Percentiles rank a stretch among this genome's conserved stretches.
These are phyloP conservation scores for Lojkania enalia DNA, from an alignment of 2,329 filamentous ascomycete genomes.

Conservation along the genomic window DNA sequence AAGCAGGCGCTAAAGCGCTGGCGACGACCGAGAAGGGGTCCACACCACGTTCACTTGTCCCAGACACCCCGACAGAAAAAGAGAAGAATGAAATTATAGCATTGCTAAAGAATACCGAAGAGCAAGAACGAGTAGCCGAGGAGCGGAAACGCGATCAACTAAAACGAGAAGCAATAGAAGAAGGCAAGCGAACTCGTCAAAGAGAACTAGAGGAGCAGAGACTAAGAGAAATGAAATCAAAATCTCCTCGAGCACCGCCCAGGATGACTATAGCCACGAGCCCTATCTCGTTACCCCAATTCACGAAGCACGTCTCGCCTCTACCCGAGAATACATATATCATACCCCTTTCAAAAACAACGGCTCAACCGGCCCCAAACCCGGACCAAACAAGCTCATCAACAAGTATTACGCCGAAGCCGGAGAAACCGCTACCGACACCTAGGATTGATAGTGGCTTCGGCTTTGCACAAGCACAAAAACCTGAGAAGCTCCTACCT, in stretches of 20 bases:
- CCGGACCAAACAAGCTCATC: slow-evolving; percentile 3
- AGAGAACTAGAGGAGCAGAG: neutral
- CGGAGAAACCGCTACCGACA: slow-evolving; percentile 4
- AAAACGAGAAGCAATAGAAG: slow-evolving; percentile 9
- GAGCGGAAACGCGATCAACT: slow-evolving; percentile 9
- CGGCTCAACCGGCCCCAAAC: neutral
- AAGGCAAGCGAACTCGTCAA: slow-evolving; percentile 13
- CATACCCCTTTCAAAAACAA: neutral
- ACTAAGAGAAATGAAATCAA: neutral
- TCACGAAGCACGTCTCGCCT: neutral
- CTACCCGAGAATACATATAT: neutral
- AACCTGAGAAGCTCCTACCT: slow-evolving; percentile 12
- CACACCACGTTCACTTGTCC: slow-evolving; percentile 21
- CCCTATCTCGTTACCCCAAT: neutral
- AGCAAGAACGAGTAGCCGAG: slow-evolving; percentile 16
- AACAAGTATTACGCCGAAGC: neutral
- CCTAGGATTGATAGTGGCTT: slow-evolving; percentile 21
- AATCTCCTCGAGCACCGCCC: neutral
- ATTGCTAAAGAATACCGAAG: slow-evolving; percentile 24
- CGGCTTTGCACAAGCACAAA: slow-evolving; percentile 1
- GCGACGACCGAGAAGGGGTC: slow-evolving; percentile 20
- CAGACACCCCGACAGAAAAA: slow-evolving; percentile 17
- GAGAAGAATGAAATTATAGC: slow-evolving; percentile 24
- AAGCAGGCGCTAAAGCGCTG: slow-evolving; percentile 22
- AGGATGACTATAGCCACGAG: neutral